Evolutionary conservation across 768 basidiomycete species (phyloP), one percentile per base, ranked within the genome.

Genomic region (Agaricus subrufescens): DNA sequence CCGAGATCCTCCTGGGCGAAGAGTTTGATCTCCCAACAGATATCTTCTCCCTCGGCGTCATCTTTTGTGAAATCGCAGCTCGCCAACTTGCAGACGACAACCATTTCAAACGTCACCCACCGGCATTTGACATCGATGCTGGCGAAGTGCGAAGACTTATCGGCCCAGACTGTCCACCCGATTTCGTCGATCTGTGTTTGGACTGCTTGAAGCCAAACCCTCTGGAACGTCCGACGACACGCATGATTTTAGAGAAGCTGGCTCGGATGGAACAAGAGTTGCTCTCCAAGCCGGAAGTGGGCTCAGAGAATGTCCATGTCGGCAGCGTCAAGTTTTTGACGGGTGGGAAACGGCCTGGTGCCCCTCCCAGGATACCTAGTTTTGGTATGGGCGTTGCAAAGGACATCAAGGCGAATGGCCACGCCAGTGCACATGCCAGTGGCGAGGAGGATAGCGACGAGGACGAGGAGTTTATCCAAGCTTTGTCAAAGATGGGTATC

Each of bases 21-120:
- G 90, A 94, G 65, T 99, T 99, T 61, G 91, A 92, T 67, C 82
- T 98, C 4, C 86, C 91, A 3, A 97, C 96, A 5, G 96, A 99
- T 66, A 86, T 97, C 0, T 98, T 94, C 70, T 95, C 94, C 4
- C 82, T 98, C 9, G 95, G 93, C 0, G 82, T 96, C 64, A 93
- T 94, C 58, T 89, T 97, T 66, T 91, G 91, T 63, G 96, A 99
- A 72, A 93, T 99, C 65, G 78, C 87, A 0, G 81, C 90, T 2
- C 80, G 94, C 23, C 81, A 75, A 44, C 79, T 98, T n/a, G 95
- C 95, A 0, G 92, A 96, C 61, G 89, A 92, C 57, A 69, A 78
- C 46, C 76, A 83, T 58, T 87, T 89, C 69, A 86, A 92, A 71
- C 85, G 96, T 3, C 73, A 77, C 3, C 82, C 92, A 0, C 95